Evolutionary conservation across 352 stramenopile genomes (phyloP).

Genomic region (Phytophthora fragariaefolia): DNA sequence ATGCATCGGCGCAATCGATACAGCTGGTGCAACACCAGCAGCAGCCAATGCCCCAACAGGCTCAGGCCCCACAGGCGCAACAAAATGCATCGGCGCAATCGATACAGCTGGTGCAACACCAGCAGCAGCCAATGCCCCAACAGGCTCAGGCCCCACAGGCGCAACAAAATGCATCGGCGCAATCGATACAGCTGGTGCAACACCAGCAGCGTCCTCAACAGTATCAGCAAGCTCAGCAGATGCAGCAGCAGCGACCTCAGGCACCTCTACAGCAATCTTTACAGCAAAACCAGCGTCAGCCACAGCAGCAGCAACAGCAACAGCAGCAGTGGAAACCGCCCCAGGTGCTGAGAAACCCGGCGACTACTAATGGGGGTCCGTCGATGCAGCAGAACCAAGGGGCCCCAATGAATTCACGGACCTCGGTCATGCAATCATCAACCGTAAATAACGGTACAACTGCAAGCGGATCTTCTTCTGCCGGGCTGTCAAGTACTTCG

Average conservation of each 20-base stretch:
- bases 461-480: background rate
- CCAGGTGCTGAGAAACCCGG: slow-evolving; percentile 28
- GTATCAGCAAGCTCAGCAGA: slow-evolving; percentile 15
- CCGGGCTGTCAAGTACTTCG: slow-evolving; percentile 12
- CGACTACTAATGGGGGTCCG: slow-evolving; percentile 16
- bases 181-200: background rate
- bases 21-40: slow-evolving; percentile 10
- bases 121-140: too few species aligned
- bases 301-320: slow-evolving; percentile 17
- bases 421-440: slow-evolving; percentile 43
- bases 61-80: too few species aligned
- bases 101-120: too few species aligned
- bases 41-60: slow-evolving; percentile 12
- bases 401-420: slow-evolving; percentile 28
- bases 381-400: slow-evolving; percentile 28
- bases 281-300: slow-evolving; percentile 7
- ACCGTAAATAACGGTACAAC: slow-evolving; percentile 27
- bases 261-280: slow-evolving; percentile 3
- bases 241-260: slow-evolving; percentile 13
- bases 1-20: too few species aligned
- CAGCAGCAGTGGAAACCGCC: slow-evolving; percentile 43
- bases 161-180: too few species aligned
- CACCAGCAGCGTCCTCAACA: slow-evolving; percentile 10
- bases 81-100: too few species aligned
- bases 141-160: too few species aligned